Base-by-base conservation (phyloP, 768 basidiomycete genomes). In the Strobilomyces dryophilus region DNA sequence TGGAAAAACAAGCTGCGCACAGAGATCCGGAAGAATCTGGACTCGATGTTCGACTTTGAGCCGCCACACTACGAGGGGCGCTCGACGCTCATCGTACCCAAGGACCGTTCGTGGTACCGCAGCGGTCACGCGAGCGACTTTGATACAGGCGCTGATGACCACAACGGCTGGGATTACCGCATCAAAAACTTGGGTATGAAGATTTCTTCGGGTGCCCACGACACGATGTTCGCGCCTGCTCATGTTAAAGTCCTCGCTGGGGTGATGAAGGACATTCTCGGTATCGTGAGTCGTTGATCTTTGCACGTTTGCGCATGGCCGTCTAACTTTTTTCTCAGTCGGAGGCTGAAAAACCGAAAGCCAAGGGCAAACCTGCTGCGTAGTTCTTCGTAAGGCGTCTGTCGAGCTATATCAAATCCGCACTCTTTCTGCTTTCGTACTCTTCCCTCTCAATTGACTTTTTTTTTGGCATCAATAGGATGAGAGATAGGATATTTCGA, bases 41-140 rank as follows among this genome's bases (percentile, higher is more conserved):
- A 69, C 8, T 66, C 60, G 5, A 68, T 68, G 67, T 68, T 69
- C 50, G 67, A 66, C 48, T 68, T 63, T 21, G 65, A 68, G 40
- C 63, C 67, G 20, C 63, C 58, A 7, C 53, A 57, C 41, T 67
- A 66, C 36, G 53, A 56, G 3, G 62, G 64, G 6, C 58, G 51
- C 21, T 43, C 66, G 10, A 67, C 59, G 9, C 59, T 67, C 35
- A 36, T 68, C 8, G 65, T 68, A 40, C 66, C 67, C 12, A 68
- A 66, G 21, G 67, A 68, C 26, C 67, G 67, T 26, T 68, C 62
- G 27, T 67, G 66, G 67, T 67, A 66, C 56, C 63, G 67, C 35
- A 66, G 62, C 29, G 66, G 66, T 3, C 40, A 60, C 15, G 61
- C 63, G 17, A 66, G 61, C 29, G 64, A 65, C 51, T 65, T 65